These are phyloP conservation scores for Hemileia vastatrix DNA, from an alignment of 1,284 basidiomycete species.

Conservation along the genomic window DNA sequence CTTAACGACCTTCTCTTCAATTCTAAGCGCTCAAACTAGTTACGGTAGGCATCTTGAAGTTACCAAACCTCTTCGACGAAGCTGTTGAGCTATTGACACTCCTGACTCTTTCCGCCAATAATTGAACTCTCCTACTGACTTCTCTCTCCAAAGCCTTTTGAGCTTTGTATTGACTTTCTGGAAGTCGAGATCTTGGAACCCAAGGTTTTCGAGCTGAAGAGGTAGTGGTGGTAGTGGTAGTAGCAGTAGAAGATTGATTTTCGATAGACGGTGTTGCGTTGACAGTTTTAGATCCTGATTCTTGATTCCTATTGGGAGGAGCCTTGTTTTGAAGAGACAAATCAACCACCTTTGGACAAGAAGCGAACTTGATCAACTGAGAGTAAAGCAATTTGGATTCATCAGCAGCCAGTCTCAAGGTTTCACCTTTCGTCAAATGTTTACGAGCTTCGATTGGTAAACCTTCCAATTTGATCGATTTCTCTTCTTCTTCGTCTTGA, in stretches of 20 bases:
- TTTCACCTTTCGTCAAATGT: background rate
- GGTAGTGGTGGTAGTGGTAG: no score
- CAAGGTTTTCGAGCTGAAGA: background rate
- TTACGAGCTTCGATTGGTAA: background rate
- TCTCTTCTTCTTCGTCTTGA: constrained; percentile 6
- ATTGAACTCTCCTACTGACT: background rate
- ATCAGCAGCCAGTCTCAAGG: background rate
- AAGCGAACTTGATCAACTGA: constrained; percentile 18
- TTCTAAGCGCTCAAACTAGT: no score
- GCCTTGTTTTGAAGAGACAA: constrained; percentile 15
- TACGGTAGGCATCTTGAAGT: no score
- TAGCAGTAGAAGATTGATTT: no score
- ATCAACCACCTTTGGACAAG: constrained; percentile 33
- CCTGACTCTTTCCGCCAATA: no score
- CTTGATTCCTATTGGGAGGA: background rate
- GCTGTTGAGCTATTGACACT: no score
- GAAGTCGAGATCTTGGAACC: background rate
- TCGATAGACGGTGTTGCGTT: background rate
- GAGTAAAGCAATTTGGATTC: constrained; percentile 17
- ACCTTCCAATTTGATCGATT: background rate
- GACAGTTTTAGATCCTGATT: background rate
- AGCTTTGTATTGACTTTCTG: background rate
- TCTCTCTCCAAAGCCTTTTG: background rate
- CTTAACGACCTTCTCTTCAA: no score
- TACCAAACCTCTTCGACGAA: no score